phyloP scores from a whole-genome alignment of 106 monocot genomes.

The Dendrobium chrysotoxum region DNA sequence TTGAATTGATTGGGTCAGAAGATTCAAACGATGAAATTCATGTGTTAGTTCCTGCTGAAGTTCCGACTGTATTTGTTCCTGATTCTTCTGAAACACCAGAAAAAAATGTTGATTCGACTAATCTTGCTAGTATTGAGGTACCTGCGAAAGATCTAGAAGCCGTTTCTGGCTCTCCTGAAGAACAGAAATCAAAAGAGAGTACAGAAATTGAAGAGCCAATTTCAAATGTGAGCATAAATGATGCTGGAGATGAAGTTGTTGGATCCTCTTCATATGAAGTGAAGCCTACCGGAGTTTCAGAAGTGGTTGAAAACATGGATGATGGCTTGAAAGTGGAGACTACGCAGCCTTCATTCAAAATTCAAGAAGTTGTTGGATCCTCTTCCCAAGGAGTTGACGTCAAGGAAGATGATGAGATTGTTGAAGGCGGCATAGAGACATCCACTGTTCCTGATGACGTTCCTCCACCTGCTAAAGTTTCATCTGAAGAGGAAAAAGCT shows the following conservation, averaged over 20 bases:
- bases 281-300: neutral
- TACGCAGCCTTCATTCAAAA: too few relatives aligned
- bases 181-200: neutral
- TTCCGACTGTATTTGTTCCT: neutral
- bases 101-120: neutral
- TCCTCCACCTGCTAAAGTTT: too few relatives aligned
- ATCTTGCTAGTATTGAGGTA: neutral
- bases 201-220: neutral
- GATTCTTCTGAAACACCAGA: neutral
- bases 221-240: too few relatives aligned
- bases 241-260: too few relatives aligned
- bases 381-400: too few relatives aligned
- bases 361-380: too few relatives aligned
- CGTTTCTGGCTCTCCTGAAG: conserved; percentile 2
- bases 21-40: too few relatives aligned
- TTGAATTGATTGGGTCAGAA: too few relatives aligned
- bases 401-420: too few relatives aligned
- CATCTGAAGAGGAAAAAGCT: too few relatives aligned
- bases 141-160: conserved; percentile 5
- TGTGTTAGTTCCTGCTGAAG: neutral
- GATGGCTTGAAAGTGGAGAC: neutral
- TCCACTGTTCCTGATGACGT: too few relatives aligned
- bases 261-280: neutral
- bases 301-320: neutral
- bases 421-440: too few relatives aligned